Base-by-base conservation (phyloP, 352 stramenopile genomes). In the Phytophthora gonapodyides region DNA sequence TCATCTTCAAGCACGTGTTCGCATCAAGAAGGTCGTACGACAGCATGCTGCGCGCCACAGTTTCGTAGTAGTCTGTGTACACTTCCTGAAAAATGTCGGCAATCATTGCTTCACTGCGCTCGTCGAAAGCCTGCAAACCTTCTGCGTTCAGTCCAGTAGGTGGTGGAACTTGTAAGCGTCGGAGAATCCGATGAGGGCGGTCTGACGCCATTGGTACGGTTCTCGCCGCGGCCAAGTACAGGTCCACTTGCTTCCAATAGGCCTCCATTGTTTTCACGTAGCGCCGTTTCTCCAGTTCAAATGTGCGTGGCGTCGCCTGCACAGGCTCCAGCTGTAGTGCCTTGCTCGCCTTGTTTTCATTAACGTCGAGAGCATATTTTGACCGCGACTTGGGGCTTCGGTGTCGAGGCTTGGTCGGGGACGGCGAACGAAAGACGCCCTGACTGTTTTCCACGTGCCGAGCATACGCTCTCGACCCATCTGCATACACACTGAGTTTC, bases 21-120 rank as follows among this genome's bases (percentile, higher is more conserved):
- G 82, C 77, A 56, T 98, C 88, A 9, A 94, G 63, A 3, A 98
- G 64, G 52, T 94, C 86, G 54, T 97, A 98, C 27, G 92, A 69
- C 7, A 98, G 72, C 78, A 97, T 94, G 19, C 83, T 78, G 11
- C 85, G 82, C 0, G 84, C 91, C 13, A 88, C 66, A 0, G 76
- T 90, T 56, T 87, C 76, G 47, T 86, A 88, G 69, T 96, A 97
- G 35, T 91, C 79, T 0, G 50, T 62, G 44, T 93, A 91, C 0
- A 93, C 70, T 44, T 93, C 79, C 53, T 93, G 79, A 42, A 92
- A 92, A 36, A 87, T 84, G 2, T 84, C 72, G 5, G 84, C 73
- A 34, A 94, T 84, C 70, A 91, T 72, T 2, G 62, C 45, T 65
- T 96, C 81, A 31, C 82, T 93, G 13, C 74, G 63, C 37, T 84